These are phyloP conservation scores for Boletus vermiculosoides DNA, from an alignment of 768 basidiomycete species.

Conservation along the genomic window DNA sequence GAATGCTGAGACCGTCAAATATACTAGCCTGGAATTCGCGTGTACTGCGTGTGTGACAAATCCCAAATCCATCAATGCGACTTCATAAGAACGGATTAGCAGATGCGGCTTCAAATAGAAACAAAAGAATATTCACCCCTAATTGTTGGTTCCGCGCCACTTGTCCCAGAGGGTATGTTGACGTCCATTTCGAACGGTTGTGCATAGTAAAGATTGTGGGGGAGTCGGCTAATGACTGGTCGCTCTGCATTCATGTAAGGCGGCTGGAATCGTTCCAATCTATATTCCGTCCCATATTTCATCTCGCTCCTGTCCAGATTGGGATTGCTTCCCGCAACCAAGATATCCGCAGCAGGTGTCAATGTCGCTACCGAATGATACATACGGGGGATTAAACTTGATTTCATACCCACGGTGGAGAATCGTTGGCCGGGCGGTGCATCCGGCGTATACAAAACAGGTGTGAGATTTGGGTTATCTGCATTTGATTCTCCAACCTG, in stretches of 20 bases:
- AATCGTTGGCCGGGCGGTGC: conserved; percentile 59
- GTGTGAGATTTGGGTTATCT: conserved; percentile 63
- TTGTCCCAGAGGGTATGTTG: conserved; percentile 36
- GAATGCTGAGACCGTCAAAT: conserved; percentile 48
- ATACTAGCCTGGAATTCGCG: conserved; percentile 73
- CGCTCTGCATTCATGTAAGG: conserved; percentile 70
- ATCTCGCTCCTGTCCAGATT: conserved; percentile 75
- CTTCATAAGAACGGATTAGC: conserved; percentile 37
- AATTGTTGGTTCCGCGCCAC: conserved; percentile 39
- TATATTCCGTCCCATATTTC: conserved; percentile 81
- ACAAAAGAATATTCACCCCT: conserved; percentile 41
- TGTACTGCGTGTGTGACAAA: conserved; percentile 77
- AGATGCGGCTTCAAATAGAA: not conserved
- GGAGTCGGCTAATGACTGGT: conserved; percentile 44
- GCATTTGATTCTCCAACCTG: conserved; percentile 79
- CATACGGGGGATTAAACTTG: conserved; percentile 67
- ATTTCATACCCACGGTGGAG: conserved; percentile 52
- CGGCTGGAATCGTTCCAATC: conserved; percentile 83
- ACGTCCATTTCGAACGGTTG: conserved; percentile 48
- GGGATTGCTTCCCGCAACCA: conserved; percentile 84
- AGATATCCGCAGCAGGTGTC: conserved; percentile 65
- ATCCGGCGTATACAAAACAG: conserved; percentile 66
- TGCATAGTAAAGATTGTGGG: conserved; percentile 44
- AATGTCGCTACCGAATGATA: conserved; percentile 85
- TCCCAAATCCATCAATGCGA: conserved; percentile 79